Conservation (phyloP, 345 rosid genomes). For the Salix caprea region DNA sequence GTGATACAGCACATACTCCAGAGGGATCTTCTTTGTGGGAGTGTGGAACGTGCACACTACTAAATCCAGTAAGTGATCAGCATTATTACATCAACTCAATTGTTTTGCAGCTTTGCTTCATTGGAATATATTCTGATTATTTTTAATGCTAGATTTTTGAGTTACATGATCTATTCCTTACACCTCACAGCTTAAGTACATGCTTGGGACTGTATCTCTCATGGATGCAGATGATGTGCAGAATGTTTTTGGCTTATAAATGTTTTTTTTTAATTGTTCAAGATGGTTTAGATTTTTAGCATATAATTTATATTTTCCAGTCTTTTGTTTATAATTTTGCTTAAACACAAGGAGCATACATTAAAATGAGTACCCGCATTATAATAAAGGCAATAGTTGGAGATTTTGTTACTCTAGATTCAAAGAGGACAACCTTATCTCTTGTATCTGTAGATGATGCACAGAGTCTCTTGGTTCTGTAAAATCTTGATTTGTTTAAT, state of each 20-base stretch:
- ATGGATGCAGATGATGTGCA: background rate
- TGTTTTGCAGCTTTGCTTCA: background rate
- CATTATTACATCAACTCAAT: background rate
- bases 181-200: background rate
- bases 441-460: too few relatives aligned
- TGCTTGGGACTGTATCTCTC: background rate
- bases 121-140: background rate
- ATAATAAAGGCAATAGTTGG: background rate
- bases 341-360: background rate
- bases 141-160: background rate
- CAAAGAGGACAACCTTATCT: background rate
- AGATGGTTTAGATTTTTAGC: background rate
- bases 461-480: too few relatives aligned
- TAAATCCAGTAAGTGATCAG: constrained; percentile 65
- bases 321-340: background rate
- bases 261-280: background rate
- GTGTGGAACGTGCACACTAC: constrained; percentile 66
- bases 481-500: too few relatives aligned
- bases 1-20: constrained; percentile 21
- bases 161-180: background rate
- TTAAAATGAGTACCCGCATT: background rate
- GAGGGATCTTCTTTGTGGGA: constrained; percentile 53
- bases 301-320: background rate
- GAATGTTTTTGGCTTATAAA: background rate
- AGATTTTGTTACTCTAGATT: background rate